Evolutionary conservation across 2,329 filamentous ascomycete genomes (phyloP).

Genomic region (Capronia coronata): DNA sequence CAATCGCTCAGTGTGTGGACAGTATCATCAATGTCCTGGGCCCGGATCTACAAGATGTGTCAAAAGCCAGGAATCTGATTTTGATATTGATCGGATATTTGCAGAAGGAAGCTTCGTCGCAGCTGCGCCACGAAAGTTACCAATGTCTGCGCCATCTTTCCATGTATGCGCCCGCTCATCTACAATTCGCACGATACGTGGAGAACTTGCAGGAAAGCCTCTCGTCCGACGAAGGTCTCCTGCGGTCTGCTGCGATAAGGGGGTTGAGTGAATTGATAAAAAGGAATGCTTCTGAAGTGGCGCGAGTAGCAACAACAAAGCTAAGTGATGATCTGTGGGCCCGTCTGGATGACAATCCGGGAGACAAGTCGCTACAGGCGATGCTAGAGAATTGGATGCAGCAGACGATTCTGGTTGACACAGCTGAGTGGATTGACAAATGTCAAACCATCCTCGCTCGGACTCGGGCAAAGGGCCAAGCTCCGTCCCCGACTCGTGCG

Average conservation of each 20-base stretch:
- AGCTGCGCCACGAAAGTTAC: conserved; percentile 69
- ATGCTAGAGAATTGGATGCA: conserved; percentile 90
- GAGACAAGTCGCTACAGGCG: conserved; percentile 73
- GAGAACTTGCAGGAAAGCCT: conserved; percentile 72
- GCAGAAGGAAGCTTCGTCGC: conserved; percentile 62
- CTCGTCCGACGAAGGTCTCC: conserved; percentile 58
- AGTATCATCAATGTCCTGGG: conserved; percentile 96
- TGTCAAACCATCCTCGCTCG: conserved; percentile 86
- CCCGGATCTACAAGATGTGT: conserved; percentile 86
- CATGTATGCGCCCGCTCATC: conserved; percentile 79
- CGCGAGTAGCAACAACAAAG: conserved; percentile 65
- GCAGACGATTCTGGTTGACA: conserved; percentile 76
- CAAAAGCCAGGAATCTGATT: conserved; percentile 86
- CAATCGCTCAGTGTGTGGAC: conserved; percentile 81
- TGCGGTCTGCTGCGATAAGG: conserved; percentile 75
- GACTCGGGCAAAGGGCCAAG: conserved; percentile 63
- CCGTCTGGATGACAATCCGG: conserved; percentile 68
- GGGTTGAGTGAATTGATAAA: conserved; percentile 95
- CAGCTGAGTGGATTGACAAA: conserved; percentile 76
- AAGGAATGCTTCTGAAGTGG: conserved; percentile 74
- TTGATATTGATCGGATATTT: conserved; percentile 80
- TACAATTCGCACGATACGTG: conserved; percentile 80
- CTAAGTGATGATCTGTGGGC: conserved; percentile 92
- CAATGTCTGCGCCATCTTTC: conserved; percentile 85
- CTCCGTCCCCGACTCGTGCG: conserved; percentile 17